phyloP scores from a whole-genome alignment of 2,329 filamentous ascomycete genomes.

The Calonectria hongkongensis region DNA sequence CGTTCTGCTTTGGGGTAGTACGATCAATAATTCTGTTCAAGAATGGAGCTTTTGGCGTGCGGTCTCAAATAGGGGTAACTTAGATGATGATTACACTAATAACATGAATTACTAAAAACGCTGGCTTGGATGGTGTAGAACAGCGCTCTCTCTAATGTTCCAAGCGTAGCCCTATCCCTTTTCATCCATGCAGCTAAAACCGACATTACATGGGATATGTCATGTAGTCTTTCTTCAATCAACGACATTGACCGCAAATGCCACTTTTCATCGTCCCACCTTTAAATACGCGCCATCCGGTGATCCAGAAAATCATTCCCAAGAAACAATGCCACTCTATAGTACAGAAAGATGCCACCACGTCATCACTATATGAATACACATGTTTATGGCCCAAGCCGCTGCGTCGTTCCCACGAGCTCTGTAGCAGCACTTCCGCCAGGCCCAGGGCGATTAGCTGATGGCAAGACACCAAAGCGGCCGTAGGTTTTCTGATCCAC shows the following conservation, averaged over 20 bases:
- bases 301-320: slow-evolving; percentile 34
- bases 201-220: not conserved
- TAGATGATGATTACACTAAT: not conserved
- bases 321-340: slow-evolving; percentile 39
- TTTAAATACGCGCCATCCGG: slow-evolving; percentile 38
- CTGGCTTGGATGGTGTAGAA: too few species aligned
- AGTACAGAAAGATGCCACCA: slow-evolving; percentile 40
- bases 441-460: slow-evolving; percentile 63
- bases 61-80: not conserved
- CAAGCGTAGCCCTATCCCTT: not conserved
- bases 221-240: not conserved
- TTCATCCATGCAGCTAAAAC: not conserved
- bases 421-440: slow-evolving; percentile 71
- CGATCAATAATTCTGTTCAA: too few species aligned
- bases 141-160: too few species aligned
- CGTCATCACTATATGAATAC: slow-evolving; percentile 24
- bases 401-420: slow-evolving; percentile 77
- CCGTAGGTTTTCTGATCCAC: slow-evolving; percentile 98
- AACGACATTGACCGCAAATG: not conserved
- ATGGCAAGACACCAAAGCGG: slow-evolving; percentile 90
- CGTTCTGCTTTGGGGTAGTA: too few species aligned
- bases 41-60: too few species aligned
- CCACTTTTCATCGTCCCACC: slow-evolving; percentile 26
- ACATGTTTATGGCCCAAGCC: slow-evolving; percentile 77
- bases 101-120: slow-evolving; percentile 2